Base-by-base conservation (phyloP, 2,329 filamentous ascomycete genomes). In the Alternaria novae-zelandiae region DNA sequence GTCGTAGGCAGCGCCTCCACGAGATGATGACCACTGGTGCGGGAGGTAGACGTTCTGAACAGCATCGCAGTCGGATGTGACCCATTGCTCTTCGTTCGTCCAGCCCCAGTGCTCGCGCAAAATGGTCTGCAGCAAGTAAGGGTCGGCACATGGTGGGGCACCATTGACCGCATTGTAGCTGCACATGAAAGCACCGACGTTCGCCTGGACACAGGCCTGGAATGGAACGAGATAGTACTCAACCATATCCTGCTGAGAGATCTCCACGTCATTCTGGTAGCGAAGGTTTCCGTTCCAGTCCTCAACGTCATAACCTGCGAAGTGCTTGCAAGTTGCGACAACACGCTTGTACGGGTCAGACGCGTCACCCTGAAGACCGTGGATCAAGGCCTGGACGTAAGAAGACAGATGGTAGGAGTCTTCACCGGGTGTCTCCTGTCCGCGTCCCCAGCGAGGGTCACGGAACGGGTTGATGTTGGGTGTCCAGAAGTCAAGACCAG, bases 191-290 rank as follows among this genome's bases (percentile, higher is more conserved):
- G 72, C 71, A n/a, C 81, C 82, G n/a, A 83, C 82, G 46, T 83
- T 82, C 0, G 80, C 79, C 54, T 83, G 80, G 2, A 82, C 81
- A 65, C 82, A 83, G 25, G 72, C 84, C 70, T 89, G 82, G 78
- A 92, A 92, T 0, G 88, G 85, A 0, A 87, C 88, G 20, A 90
- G 82, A 71, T 90, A 92, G 77, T 91, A 92, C 70, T 91, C 89
- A 0, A 86, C 83, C 6, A 92, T 79, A 64, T 92, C 90, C 68
- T 91, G 89, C 54, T 83, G 80, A 8, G 83, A 82, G 58, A 90
- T 85, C 8, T 83, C 80, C 4, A 87, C 84, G 72, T 90, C 83
- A 63, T 87, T 89, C 9, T 83, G 83, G 73, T 85, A 82, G 45
- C 63, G 66, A 51, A 66, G 41, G 46, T 72, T 72, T 3, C 76